Base-by-base conservation (phyloP, 768 basidiomycete genomes). In the Hygrocybe punicea region DNA sequence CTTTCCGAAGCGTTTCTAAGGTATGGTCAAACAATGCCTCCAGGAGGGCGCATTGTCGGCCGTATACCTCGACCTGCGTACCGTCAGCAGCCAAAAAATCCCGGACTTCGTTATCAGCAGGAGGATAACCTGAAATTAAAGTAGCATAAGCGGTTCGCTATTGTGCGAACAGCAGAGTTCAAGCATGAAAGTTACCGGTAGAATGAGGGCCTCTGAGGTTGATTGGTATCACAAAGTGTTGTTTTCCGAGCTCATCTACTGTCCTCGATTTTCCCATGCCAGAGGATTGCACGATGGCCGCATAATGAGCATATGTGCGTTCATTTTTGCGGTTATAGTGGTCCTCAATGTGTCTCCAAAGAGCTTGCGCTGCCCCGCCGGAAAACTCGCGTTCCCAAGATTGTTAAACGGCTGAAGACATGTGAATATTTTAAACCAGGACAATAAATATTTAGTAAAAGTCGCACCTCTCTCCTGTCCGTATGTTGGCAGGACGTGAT, bases 261-360 rank as follows among this genome's bases (percentile, higher is more conserved):
- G 40, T 24, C 35, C 57, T 53, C 34, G 52, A 58, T 25, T 58
- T 55, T 5, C 57, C 57, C 23, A 49, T 58, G 13, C 51, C 52
- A 13, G 53, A 59, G 2, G 53, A 59, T 50, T 59, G 58, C 6
- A 59, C 53, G 16, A 59, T 37, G 11, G 47, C 10, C 16, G 44
- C 6, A 40, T 17, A 52, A 19, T 46, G 35, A 23, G 51, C 52
- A 34, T 59, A 37, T 21, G 19, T 29, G n/a, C 29, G 11, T 7
- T 42, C 19, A n/a, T n/a, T 44, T 16, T 29, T 45, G 39, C 36
- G 17, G 14, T n/a, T 35, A 45, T 34, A 19, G 25, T 45, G 17
- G 14, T 25, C 24, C 21, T 47, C 16, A 5, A 55, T 46, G 37
- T 29, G 29, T 17, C n/a, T 9, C 39, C 25, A 39, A 17, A 55